Percentiles rank a stretch among this genome's conserved stretches.
phyloP scores from a whole-genome alignment of 208 protist species.

The Trypanosoma scelopori region DNA sequence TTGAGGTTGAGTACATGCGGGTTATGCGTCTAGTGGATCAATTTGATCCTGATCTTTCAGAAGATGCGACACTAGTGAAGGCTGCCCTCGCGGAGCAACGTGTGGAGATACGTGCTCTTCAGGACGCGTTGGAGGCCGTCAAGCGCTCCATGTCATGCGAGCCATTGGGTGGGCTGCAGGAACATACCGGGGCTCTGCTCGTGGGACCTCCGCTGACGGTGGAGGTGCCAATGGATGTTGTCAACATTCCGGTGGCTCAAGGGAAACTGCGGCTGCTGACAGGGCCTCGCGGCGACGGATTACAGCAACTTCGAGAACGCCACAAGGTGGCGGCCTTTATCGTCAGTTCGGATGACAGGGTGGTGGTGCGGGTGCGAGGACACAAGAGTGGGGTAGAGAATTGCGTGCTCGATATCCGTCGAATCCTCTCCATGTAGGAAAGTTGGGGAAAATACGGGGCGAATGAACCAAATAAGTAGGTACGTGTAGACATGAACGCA shows the following conservation, averaged over 20 bases:
- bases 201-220: neutral
- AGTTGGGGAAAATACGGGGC: neutral
- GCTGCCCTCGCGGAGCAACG: slow-evolving; percentile 23
- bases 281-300: slow-evolving; percentile 11
- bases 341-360: neutral
- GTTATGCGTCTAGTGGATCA: slow-evolving; percentile 12
- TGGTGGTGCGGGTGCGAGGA: slow-evolving; percentile 11
- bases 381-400: slow-evolving; percentile 16
- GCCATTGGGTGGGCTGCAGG: neutral
- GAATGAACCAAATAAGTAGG: neutral
- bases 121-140: slow-evolving; percentile 1
- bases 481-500: too few species aligned
- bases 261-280: slow-evolving; percentile 20
- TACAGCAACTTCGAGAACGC: slow-evolving; percentile 17
- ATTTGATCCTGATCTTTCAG: slow-evolving; percentile 14
- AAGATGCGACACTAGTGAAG: slow-evolving; percentile 10
- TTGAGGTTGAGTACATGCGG: slow-evolving; percentile 11
- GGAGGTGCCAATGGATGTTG: slow-evolving; percentile 6
- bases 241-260: slow-evolving; percentile 7
- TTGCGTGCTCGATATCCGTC: slow-evolving; percentile 15
- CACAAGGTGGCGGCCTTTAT: slow-evolving; percentile 11
- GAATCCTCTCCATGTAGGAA: slow-evolving; percentile 3
- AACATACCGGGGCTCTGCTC: neutral
- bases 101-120: slow-evolving; percentile 18
- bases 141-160: slow-evolving; percentile 4